phyloP scores from a whole-genome alignment of 345 rosid genomes.

The Eucalyptus marginata region DNA sequence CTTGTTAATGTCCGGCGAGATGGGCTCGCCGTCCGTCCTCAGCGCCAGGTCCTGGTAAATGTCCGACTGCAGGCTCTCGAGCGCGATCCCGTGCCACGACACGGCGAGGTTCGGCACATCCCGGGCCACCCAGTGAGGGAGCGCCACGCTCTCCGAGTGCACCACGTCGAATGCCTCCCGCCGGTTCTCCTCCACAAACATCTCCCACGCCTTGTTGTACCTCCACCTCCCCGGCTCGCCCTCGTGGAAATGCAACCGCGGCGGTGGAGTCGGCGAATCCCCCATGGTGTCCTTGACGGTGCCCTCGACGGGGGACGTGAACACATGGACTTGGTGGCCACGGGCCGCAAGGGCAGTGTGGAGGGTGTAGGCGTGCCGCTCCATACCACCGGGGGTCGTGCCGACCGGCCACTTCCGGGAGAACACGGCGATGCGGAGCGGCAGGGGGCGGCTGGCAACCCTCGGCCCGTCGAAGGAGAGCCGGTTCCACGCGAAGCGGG shows the following conservation, averaged over 20 bases:
- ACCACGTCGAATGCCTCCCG: conserved; percentile 55
- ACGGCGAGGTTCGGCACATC: conserved; percentile 56
- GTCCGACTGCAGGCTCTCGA: conserved; percentile 71
- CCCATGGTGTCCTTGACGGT: background rate
- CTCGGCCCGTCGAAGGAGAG: conserved; percentile 14
- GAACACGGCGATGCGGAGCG: conserved; percentile 76
- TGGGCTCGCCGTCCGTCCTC: conserved; percentile 36
- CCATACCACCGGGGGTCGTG: conserved; percentile 84
- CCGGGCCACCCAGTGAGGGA: conserved; percentile 67
- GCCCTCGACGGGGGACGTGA: conserved; percentile 58
- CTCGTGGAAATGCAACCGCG: conserved; percentile 51
- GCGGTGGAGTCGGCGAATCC: background rate
- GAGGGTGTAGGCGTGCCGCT: conserved; percentile 83
- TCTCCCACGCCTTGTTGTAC: conserved; percentile 81
- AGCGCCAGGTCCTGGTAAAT: conserved; percentile 73
- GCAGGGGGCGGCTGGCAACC: background rate
- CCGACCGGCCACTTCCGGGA: conserved; percentile 88
- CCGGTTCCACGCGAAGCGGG: conserved; percentile 68
- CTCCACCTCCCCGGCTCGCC: conserved; percentile 70
- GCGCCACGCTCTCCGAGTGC: conserved; percentile 88
- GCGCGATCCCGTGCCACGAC: conserved; percentile 93
- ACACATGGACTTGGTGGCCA: conserved; percentile 77
- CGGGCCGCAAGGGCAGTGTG: conserved; percentile 65
- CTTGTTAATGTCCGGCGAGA: conserved; percentile 33
- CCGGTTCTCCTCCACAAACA: conserved; percentile 48